Base-by-base conservation (phyloP, 169 alveolate species). In the Plasmodium reichenowi region DNA sequence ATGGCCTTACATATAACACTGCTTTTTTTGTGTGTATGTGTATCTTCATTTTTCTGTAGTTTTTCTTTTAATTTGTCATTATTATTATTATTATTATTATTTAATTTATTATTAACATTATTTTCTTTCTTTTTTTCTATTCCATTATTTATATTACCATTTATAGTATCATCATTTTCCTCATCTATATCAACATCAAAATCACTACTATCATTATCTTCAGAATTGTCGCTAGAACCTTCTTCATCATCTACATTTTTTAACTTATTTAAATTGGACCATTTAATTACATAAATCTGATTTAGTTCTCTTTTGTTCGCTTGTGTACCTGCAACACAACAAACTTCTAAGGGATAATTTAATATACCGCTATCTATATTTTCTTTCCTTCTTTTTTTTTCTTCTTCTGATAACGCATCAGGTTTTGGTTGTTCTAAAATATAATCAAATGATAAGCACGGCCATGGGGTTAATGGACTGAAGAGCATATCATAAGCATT, bases 401-500 rank as follows among this genome's bases (percentile, higher is more conserved):
- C 15, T 10, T 26, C 24, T 12, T 56, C 59, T 22, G 15, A 17
- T 9, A n/a, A 10, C 29, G 6, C 12, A 56, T 64, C 29, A 29
- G 88, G 89, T 15, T 88, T 90, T 17, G 90, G 72, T 0, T 76
- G 92, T 26, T 76, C 91, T 7, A 52, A 63, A 22, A 92, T 50
- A 32, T 92, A 90, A 63, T 94, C 96, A 52, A 94, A 90, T n/a
- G 96, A 94, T n/a, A 94, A 89, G 67, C 96, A 94, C 0, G 96
- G 94, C 96, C 96, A 94, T 0, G 89, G 89, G 2, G 89, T 76
- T 26, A 52, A 8, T 3, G 89, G 89, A 47, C 89, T 52, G 48
- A 76, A 76, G 9, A 76, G 43, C 76, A 76, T 64, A 12, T 76
- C 89, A 17, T 76, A 76, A 17, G 89, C 75, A 43, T 29, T 68